phyloP scores from a whole-genome alignment of 129 eudicot genomes.

The Logfia minima region DNA sequence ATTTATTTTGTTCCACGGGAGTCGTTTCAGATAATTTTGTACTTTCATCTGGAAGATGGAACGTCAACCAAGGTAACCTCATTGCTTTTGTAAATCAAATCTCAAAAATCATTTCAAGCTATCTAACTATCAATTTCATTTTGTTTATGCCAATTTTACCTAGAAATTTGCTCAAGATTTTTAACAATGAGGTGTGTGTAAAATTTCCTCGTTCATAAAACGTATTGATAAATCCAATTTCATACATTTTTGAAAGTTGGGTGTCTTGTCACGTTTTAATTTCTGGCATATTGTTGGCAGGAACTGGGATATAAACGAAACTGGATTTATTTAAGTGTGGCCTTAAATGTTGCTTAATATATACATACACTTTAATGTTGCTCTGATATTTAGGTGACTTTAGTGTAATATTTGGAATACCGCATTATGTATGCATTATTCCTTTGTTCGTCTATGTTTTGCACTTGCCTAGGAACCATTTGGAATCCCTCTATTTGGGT shows the following conservation, averaged over 20 bases:
- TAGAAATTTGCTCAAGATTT: not conserved
- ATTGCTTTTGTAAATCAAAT: not conserved
- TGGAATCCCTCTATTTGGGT: not conserved
- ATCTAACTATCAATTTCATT: not conserved
- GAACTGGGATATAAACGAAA: too few relatives aligned
- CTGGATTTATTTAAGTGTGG: not conserved
- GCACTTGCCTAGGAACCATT: not conserved
- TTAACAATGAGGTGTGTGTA: not conserved
- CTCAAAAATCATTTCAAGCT: not conserved
- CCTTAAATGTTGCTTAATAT: not conserved
- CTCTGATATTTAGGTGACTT: not conserved
- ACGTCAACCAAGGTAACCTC: slow-evolving; percentile 51
- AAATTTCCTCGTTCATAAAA: too few relatives aligned
- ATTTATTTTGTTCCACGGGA: slow-evolving; percentile 43
- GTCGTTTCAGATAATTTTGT: slow-evolving; percentile 32
- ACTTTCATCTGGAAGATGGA: slow-evolving; percentile 79
- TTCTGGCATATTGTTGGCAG: too few relatives aligned
- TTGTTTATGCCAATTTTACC: not conserved
- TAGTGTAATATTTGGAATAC: not conserved
- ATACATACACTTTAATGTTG: not conserved
- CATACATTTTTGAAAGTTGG: not conserved
- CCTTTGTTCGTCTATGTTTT: not conserved
- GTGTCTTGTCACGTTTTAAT: not conserved
- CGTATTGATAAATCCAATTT: not conserved
- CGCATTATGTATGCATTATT: not conserved